These are phyloP conservation scores for Phytophthora pluvialis DNA, from an alignment of 352 stramenopile genomes.

Conservation along the genomic window DNA sequence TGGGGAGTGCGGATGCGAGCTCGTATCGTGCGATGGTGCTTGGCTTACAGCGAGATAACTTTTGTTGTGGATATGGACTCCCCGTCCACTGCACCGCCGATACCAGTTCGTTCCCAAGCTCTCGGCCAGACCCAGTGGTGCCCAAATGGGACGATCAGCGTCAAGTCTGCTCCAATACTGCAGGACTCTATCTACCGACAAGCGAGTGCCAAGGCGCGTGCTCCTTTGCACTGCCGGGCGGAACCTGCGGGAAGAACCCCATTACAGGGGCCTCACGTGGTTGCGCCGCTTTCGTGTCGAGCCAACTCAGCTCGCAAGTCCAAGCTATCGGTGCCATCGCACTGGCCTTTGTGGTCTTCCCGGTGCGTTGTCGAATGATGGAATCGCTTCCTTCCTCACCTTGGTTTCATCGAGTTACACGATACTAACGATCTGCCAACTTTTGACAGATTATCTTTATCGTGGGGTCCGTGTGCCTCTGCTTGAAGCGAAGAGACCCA, in stretches of 20 bases:
- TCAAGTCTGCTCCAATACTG: constrained; percentile 35
- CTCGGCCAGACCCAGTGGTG: constrained; percentile 44
- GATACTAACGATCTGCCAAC: neutral
- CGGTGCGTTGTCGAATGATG: constrained; percentile 49
- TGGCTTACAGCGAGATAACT: constrained; percentile 63
- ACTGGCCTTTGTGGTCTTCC: constrained; percentile 52
- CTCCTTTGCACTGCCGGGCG: constrained; percentile 70
- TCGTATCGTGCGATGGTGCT: constrained; percentile 65
- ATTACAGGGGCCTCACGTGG: constrained; percentile 55
- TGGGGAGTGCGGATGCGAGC: constrained; percentile 11
- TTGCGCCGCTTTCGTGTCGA: constrained; percentile 58
- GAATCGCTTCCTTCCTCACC: no score
- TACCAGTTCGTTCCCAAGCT: constrained; percentile 51
- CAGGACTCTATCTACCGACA: constrained; percentile 50
- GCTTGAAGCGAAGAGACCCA: constrained; percentile 75
- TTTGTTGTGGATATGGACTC: constrained; percentile 73
- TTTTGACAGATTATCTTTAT: constrained; percentile 54
- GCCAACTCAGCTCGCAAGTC: constrained; percentile 48
- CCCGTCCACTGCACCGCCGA: constrained; percentile 60
- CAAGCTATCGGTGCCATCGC: constrained; percentile 48
- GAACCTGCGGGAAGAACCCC: constrained; percentile 62
- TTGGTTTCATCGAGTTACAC: no score
- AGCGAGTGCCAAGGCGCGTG: constrained; percentile 57
- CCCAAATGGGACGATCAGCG: constrained; percentile 34
- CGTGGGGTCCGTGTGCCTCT: constrained; percentile 60